Evolutionary conservation across 2,329 filamentous ascomycete species (phyloP).

Genomic region (Colletotrichum sp.): DNA sequence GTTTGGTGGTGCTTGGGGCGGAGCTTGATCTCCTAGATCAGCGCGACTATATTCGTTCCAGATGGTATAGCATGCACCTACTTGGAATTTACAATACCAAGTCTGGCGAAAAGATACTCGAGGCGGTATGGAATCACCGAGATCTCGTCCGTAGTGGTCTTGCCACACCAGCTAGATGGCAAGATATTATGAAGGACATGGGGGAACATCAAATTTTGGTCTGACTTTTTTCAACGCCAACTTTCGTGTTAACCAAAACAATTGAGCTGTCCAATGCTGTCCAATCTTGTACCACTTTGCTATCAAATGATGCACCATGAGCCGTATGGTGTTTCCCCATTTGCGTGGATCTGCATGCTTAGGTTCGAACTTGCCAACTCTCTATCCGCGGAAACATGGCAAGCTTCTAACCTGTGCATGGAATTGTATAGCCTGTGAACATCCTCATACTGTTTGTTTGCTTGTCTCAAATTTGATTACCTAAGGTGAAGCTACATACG

Average conservation of each 20-base stretch:
- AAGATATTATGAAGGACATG: conserved; percentile 9
- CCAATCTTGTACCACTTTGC: neutral
- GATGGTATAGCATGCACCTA: neutral
- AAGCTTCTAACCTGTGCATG: neutral
- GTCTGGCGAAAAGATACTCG: conserved; percentile 1
- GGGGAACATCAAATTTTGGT: neutral
- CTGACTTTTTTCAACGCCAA: neutral
- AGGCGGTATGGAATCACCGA: neutral
- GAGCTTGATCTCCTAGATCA: neutral
- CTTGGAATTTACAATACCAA: neutral
- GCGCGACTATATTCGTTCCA: neutral
- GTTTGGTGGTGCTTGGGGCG: conserved; percentile 3
- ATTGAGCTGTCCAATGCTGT: neutral
- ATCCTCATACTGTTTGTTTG: neutral
- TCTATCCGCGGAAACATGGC: neutral
- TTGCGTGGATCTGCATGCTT: neutral
- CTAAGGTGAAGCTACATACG: neutral
- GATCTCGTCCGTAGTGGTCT: neutral
- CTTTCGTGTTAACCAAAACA: neutral
- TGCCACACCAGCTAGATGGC: neutral
- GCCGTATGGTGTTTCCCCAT: neutral
- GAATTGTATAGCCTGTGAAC: neutral
- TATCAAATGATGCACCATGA: neutral
- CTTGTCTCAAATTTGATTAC: neutral
- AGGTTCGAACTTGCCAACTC: neutral